These are phyloP conservation scores for Ilyonectria sp. DNA, from an alignment of 2,329 filamentous ascomycete genomes.

Conservation along the genomic window DNA sequence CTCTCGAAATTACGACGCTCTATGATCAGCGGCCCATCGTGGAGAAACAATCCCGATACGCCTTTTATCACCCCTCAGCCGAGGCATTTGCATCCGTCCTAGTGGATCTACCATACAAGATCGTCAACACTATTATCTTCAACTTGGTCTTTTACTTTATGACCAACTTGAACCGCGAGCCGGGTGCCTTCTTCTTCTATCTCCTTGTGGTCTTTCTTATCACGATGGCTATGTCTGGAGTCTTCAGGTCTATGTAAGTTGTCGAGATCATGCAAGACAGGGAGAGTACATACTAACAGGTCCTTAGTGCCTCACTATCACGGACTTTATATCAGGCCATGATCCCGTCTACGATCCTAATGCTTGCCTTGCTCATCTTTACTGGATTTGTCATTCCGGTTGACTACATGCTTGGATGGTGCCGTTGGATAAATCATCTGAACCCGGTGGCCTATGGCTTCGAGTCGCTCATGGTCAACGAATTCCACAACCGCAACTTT, in stretches of 20 bases:
- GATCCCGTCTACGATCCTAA: conserved; percentile 55
- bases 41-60: conserved; percentile 55
- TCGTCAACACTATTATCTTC: conserved; percentile 55
- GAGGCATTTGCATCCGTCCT: conserved; percentile 53
- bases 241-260: conserved; percentile 63
- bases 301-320: neutral
- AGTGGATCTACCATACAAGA: conserved; percentile 59
- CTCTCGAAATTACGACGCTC: conserved; percentile 52
- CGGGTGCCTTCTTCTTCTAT: conserved; percentile 63
- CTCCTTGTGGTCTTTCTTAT: conserved; percentile 62
- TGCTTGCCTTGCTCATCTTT: conserved; percentile 48
- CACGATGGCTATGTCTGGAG: conserved; percentile 73
- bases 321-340: conserved; percentile 50
- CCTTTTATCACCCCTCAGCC: conserved; percentile 52
- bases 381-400: conserved; percentile 65
- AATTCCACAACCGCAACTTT: conserved; percentile 61
- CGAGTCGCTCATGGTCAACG: conserved; percentile 76
- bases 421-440: conserved; percentile 76
- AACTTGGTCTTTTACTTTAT: conserved; percentile 64
- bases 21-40: conserved; percentile 53
- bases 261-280: conserved; percentile 29
- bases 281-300: neutral
- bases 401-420: conserved; percentile 72
- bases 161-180: conserved; percentile 59
- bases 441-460: conserved; percentile 77